Evolutionary conservation across 2,329 filamentous ascomycete species (phyloP).

Genomic region (Monosporascus sp.): DNA sequence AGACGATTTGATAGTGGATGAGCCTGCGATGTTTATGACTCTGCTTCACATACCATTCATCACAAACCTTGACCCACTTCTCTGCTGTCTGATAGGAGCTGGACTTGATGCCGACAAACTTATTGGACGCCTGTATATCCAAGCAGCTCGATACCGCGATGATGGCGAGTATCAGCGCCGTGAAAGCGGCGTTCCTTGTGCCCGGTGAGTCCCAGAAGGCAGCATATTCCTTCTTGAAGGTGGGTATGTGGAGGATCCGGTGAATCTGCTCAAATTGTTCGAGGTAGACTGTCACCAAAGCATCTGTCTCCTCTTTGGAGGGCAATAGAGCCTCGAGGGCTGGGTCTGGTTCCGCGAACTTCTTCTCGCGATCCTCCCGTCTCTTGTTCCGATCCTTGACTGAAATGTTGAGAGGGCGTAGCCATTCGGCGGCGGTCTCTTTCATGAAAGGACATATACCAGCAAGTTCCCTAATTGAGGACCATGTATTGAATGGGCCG

Average conservation of each 20-base stretch:
- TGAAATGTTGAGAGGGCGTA: constrained; percentile 52
- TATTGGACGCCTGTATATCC: constrained; percentile 45
- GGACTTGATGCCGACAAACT: constrained; percentile 55
- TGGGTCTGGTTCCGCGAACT: constrained; percentile 42
- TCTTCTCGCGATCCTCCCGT: constrained; percentile 46
- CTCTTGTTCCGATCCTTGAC: constrained; percentile 52
- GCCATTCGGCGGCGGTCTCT: constrained; percentile 58
- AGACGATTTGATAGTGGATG: constrained; percentile 57
- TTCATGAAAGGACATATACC: constrained; percentile 58
- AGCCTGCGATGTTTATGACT: constrained; percentile 58
- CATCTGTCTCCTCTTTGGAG: constrained; percentile 42
- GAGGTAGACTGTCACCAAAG: constrained; percentile 45
- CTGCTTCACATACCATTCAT: constrained; percentile 49
- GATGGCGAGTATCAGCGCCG: constrained; percentile 54
- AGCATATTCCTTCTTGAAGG: constrained; percentile 51
- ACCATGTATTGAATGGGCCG: constrained; percentile 56
- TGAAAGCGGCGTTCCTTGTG: constrained; percentile 48
- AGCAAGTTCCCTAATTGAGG: constrained; percentile 52
- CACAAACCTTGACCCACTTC: constrained; percentile 52
- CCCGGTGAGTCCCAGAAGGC: constrained; percentile 47
- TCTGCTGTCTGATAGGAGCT: constrained; percentile 51
- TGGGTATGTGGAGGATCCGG: constrained; percentile 55
- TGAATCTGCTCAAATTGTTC: constrained; percentile 53
- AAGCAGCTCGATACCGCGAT: constrained; percentile 56
- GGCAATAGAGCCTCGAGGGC: constrained; percentile 48